Conservation (phyloP, 202 grass and related monocot species). For the Zizania palustris region DNA sequence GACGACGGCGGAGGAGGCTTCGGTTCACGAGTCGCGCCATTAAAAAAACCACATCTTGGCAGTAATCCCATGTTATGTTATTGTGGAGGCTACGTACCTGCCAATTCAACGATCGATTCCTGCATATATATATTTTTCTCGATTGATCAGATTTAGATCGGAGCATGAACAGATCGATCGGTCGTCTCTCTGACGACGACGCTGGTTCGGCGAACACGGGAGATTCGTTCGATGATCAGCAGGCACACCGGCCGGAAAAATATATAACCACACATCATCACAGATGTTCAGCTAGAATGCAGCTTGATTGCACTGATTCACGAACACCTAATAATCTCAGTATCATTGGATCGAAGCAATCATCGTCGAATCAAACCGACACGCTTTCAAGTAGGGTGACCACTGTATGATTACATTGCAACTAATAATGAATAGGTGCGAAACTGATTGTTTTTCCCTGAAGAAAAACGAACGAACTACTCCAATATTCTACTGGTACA, state of each 20-base stretch:
- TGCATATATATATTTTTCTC: neutral
- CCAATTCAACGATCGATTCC: slow-evolving; percentile 15
- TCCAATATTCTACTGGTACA: neutral
- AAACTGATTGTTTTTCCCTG: neutral
- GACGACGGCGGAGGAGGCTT: slow-evolving; percentile 29
- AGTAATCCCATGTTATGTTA: slow-evolving; percentile 34
- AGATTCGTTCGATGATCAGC: slow-evolving; percentile 2
- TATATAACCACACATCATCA: neutral
- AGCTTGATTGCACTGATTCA: neutral
- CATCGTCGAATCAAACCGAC: neutral
- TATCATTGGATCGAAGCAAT: neutral
- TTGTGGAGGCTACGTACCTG: slow-evolving; percentile 5
- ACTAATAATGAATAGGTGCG: neutral
- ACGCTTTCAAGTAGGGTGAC: neutral
- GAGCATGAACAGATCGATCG: neutral
- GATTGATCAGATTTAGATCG: neutral
- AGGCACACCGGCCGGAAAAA: slow-evolving; percentile 28
- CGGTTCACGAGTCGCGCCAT: slow-evolving; percentile 34
- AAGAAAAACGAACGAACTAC: neutral
- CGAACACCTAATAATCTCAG: neutral
- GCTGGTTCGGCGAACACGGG: neutral
- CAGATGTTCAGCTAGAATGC: no score
- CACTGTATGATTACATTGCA: neutral
- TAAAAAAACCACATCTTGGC: slow-evolving; percentile 21
- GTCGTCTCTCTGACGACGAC: neutral